phyloP scores from a whole-genome alignment of 805 yeast species.

The Metschnikowia cubensis region DNA sequence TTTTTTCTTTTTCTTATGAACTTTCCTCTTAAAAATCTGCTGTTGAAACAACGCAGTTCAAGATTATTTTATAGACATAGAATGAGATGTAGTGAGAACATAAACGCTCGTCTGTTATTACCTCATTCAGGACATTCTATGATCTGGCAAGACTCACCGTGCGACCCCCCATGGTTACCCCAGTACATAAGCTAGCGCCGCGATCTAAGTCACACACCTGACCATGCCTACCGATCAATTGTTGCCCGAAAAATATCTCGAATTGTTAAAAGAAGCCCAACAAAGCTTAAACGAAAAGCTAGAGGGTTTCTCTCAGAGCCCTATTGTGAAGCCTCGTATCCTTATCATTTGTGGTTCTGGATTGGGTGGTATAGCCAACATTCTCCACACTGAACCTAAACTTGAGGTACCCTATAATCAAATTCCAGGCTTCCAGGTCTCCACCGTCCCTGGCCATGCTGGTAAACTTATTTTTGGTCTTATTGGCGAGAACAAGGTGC shows the following conservation, averaged over 20 bases:
- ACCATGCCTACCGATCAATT: conserved; percentile 10
- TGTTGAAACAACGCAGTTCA: background rate
- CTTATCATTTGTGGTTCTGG: conserved; percentile 95
- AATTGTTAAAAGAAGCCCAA: conserved; percentile 21
- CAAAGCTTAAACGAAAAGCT: conserved; percentile 14
- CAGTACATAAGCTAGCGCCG: background rate
- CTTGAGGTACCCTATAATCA: conserved; percentile 56
- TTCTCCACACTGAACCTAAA: conserved; percentile 37
- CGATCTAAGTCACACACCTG: background rate
- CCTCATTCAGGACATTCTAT: background rate
- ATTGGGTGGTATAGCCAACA: conserved; percentile 74
- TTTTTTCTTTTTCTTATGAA: conserved; percentile 8
- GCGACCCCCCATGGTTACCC: background rate
- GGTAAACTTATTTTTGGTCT: conserved; percentile 79
- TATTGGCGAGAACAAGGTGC: conserved; percentile 63
- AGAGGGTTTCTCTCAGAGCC: conserved; percentile 7
- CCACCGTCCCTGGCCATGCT: conserved; percentile 89
- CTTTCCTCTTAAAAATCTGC: background rate
- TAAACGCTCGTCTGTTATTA: no score
- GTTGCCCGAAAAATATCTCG: conserved; percentile 18
- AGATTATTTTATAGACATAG: no score
- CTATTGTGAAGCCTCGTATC: conserved; percentile 47
- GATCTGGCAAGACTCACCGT: background rate
- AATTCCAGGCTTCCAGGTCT: conserved; percentile 75
- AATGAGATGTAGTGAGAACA: no score